Base-by-base conservation (phyloP, 768 basidiomycete genomes). In the Tylopilus subfusipes region DNA sequence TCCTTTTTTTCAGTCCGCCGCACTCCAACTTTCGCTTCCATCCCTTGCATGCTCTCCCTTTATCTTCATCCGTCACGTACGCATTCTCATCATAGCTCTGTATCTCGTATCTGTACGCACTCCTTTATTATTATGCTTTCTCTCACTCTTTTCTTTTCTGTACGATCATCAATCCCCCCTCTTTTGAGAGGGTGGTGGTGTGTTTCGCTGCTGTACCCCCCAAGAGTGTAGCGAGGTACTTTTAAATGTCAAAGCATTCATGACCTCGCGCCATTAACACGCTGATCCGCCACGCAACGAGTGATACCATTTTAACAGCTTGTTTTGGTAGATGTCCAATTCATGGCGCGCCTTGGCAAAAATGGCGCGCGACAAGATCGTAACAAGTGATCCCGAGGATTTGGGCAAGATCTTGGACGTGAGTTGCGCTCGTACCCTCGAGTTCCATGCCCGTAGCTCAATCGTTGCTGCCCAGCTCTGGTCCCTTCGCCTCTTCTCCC, bases 321-420 rank as follows among this genome's bases (percentile, higher is more conserved):
- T 2, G 27, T 40, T 56, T 49, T 24, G 57, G 33, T 61, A 93
- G 90, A 90, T 90, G 86, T 84, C 87, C 38, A 93, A 93, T 62
- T 90, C 86, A 65, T 93, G 91, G 91, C 78, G 91, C 50, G 82
- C 90, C 1, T 64, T 93, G 51, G 90, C 90, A n/a, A 79, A 75
- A 58, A 90, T 91, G 87, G 89, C 90, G 31, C 80, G 86, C 64
- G 90, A 93, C 67, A 77, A 83, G 30, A 80, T 93, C 50, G 83
- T 92, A 21, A 75, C 78, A 18, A 75, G 86, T 47, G 78, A 87
- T 59, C 88, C 90, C 1, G 83, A 83, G 58, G 86, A 91, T 52
- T 59, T 90, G 44, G 65, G 67, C 10, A 75, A 80, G 55, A 79
- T 92, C 53, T 75, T 93, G 29, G 82, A 81, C 43, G 90, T 90